Percentiles rank a stretch among this genome's conserved stretches.
Conservation (phyloP, 495 filamentous ascomycete genomes). For the Evansstolkia leycettana region DNA sequence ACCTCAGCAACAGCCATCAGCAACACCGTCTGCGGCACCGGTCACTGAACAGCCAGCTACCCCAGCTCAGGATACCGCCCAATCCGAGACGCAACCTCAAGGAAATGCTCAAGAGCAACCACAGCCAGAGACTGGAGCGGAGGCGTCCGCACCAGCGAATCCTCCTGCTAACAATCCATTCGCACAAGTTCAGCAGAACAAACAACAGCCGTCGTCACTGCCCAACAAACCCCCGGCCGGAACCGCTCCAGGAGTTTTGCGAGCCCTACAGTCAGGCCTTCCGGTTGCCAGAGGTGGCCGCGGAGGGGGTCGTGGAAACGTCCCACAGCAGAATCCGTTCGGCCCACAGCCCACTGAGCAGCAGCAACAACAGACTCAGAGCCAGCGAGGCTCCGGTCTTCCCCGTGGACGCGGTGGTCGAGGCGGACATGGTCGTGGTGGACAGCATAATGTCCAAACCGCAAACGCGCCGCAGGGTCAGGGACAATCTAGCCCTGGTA, state of each 20-base stretch:
- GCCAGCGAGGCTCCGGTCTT: constrained; percentile 29
- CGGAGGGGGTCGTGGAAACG: constrained; percentile 18
- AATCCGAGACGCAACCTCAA: neutral
- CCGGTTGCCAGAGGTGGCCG: constrained; percentile 32
- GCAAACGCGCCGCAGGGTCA: constrained; percentile 14
- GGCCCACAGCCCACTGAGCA: constrained; percentile 13
- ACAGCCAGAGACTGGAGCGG: constrained; percentile 7
- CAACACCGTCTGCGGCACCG: neutral
- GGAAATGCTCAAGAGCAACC: constrained; percentile 6
- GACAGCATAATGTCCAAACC: constrained; percentile 23
- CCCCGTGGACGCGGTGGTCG: constrained; percentile 34
- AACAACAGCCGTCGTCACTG: constrained; percentile 17
- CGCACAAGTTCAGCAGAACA: constrained; percentile 15
- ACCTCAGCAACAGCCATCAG: neutral
- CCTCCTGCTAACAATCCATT: constrained; percentile 23
- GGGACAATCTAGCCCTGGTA: constrained; percentile 18
- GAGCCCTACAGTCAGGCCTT: constrained; percentile 36
- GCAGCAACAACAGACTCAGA: constrained; percentile 12
- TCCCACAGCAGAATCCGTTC: constrained; percentile 18
- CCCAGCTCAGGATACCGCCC: constrained; percentile 1
- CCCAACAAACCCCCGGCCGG: constrained; percentile 28
- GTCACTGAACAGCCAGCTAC: constrained; percentile 1
- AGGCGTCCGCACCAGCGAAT: constrained; percentile 8
- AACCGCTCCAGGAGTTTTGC: constrained; percentile 22
- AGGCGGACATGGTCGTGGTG: constrained; percentile 35